Evolutionary conservation across 2,329 filamentous ascomycete genomes (phyloP).

Genomic region (Epichloe coenophiala): DNA sequence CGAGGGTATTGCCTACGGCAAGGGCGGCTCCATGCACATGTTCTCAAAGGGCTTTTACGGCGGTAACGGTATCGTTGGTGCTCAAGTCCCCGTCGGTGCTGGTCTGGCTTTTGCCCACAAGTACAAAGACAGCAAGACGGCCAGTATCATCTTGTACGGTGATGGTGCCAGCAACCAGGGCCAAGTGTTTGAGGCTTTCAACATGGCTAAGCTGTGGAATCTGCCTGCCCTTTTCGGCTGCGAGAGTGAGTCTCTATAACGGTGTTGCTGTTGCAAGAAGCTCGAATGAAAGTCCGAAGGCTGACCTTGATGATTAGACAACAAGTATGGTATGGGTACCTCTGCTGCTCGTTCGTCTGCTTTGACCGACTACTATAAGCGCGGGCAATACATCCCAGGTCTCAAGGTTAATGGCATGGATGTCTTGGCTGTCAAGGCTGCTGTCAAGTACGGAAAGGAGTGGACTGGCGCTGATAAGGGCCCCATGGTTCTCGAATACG

Average conservation of each 20-base stretch:
- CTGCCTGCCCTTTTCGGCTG: constrained; percentile 91
- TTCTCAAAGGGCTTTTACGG: constrained; percentile 96
- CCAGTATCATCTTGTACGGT: constrained; percentile 83
- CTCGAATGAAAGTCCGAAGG: not conserved
- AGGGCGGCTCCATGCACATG: constrained; percentile 99
- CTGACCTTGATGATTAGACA: constrained; percentile 46
- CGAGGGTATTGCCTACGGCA: constrained; percentile 95
- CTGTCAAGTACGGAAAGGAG: constrained; percentile 86
- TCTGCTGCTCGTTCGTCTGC: constrained; percentile 87
- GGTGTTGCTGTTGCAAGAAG: no score
- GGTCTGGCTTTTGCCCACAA: constrained; percentile 95
- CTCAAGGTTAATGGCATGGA: constrained; percentile 99
- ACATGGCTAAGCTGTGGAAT: constrained; percentile 99
- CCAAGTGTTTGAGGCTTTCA: constrained; percentile 98
- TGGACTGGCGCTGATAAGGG: constrained; percentile 74
- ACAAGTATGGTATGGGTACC: constrained; percentile 99
- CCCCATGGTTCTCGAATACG: constrained; percentile 93
- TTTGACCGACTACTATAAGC: constrained; percentile 99
- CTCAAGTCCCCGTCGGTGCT: constrained; percentile 93
- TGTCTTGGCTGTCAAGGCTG: constrained; percentile 92
- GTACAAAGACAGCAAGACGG: constrained; percentile 78
- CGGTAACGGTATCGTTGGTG: constrained; percentile 97
- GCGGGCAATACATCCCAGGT: constrained; percentile 97
- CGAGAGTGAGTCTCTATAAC: constrained; percentile 61
- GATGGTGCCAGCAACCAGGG: constrained; percentile 98